Percentiles rank a stretch among this genome's conserved stretches.
Evolutionary conservation across 805 yeast genomes (phyloP).

Genomic region (Metschnikowia colocasiae): DNA sequence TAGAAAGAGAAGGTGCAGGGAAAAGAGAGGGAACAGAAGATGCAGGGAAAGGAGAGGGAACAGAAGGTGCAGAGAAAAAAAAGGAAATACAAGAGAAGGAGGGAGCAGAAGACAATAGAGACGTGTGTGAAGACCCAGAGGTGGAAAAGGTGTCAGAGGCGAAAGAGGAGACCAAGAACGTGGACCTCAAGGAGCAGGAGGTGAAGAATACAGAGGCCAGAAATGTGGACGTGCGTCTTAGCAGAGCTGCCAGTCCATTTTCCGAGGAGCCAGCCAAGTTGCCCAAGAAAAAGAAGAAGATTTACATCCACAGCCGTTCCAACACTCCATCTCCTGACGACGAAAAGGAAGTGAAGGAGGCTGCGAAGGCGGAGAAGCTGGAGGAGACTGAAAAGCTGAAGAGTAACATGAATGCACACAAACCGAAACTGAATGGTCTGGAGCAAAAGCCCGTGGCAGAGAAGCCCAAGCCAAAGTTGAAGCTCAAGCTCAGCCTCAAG

Average conservation of each 20-base stretch:
- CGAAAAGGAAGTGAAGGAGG: neutral
- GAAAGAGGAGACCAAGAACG: neutral
- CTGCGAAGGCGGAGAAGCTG: neutral
- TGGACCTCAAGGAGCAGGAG: neutral
- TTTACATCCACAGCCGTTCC: conserved; percentile 25
- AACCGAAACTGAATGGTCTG: neutral
- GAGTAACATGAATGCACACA: neutral
- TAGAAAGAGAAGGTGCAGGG: neutral
- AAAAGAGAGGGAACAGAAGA: neutral
- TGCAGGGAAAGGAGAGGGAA: no score
- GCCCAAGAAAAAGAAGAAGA: conserved; percentile 26
- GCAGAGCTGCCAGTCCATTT: conserved; percentile 17
- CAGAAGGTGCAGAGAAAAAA: no score
- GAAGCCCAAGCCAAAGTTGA: conserved; percentile 11
- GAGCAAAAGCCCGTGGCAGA: neutral
- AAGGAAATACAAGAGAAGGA: no score
- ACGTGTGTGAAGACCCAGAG: no score
- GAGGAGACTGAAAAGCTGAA: neutral
- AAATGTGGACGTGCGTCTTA: neutral
- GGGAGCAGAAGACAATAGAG: no score
- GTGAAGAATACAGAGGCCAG: neutral
- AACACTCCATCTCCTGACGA: conserved; percentile 10
- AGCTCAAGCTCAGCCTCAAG: conserved; percentile 12
- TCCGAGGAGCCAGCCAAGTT: conserved; percentile 10
- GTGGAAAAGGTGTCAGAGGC: neutral